Evolutionary conservation across 2,329 filamentous ascomycete species (phyloP), one percentile per base, ranked within the genome.

Genomic region (Penicillium corylophilum): DNA sequence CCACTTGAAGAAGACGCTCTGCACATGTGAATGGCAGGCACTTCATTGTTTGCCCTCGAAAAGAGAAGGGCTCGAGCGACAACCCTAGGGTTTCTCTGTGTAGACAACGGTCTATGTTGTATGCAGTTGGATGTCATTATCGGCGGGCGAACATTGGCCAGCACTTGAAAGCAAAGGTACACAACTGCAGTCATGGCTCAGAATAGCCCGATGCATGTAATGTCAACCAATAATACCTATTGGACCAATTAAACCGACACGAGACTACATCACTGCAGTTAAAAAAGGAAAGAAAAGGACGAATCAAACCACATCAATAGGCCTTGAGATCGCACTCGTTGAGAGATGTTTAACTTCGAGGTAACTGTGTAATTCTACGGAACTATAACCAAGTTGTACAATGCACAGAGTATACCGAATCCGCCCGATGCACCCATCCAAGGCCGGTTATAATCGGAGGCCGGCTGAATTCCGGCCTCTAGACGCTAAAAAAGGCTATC

Each of bases 401-500:
- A 8, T 16, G 46, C 33, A 13, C 5, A 16, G n/a, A 18, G 22
- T 12, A 29, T 44, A 48, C 35, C 20, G 46, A 48, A 52, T 48
- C 44, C 44, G 50, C 39, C 46, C 49, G 50, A 44, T 29, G 36
- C 41, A 40, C 35, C 31, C 10, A 29, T 28, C 18, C 16, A 22
- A 43, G 56, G 48, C 55, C 68, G 68, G 68, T 51, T 68, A 69
- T 57, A 61, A 41, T 49, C 68, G 68, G 68, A 73, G 71, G 71
- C 71, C 71, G 71, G 71, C 54, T 61, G 55, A 63, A 72, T 72
- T 72, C 71, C 71, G 72, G 71, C 71, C 71, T 72, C 64, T 51
- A 64, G 55, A 57, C 59, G 57, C 64, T 64, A 63, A 50, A 35
- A 60, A 64, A 65, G 57, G 49, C 53, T 59, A 68, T 51, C 40